These are phyloP conservation scores for Kuraishia molischiana DNA, from an alignment of 805 yeast genomes.

Conservation along the genomic window DNA sequence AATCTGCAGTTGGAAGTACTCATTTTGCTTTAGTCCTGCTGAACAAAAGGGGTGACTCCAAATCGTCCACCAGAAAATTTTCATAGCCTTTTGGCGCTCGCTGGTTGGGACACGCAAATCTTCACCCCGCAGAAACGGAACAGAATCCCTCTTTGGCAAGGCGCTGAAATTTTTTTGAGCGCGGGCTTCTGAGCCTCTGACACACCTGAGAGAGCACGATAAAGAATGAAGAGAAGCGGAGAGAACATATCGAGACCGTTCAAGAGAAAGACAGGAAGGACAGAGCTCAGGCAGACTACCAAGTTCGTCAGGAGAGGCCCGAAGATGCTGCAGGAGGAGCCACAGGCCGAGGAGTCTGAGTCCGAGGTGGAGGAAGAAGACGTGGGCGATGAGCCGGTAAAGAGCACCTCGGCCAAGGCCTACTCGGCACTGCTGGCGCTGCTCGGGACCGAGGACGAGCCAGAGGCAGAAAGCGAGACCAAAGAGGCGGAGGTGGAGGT, in stretches of 20 bases:
- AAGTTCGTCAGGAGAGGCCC: slow-evolving; percentile 38
- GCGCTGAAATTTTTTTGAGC: too few species aligned
- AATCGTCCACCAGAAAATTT: too few species aligned
- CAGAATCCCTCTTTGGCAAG: too few species aligned
- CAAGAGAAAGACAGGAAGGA: slow-evolving; percentile 41
- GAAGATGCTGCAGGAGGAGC: slow-evolving; percentile 7
- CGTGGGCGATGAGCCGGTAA: slow-evolving; percentile 11
- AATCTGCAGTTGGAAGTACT: slow-evolving; percentile 88
- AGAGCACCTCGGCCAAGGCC: slow-evolving; percentile 16
- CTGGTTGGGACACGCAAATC: too few species aligned
- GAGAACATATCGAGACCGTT: neutral
- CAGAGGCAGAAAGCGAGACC: slow-evolving; percentile 4
- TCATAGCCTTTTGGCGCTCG: too few species aligned
- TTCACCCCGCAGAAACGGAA: too few species aligned
- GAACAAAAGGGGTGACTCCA: too few species aligned
- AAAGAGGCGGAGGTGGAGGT: slow-evolving; percentile 13
- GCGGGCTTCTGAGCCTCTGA: too few species aligned
- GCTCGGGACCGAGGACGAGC: slow-evolving; percentile 8
- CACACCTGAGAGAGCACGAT: too few species aligned
- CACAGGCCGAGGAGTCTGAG: slow-evolving; percentile 13
- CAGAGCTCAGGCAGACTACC: slow-evolving; percentile 47
- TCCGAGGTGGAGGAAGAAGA: slow-evolving; percentile 12
- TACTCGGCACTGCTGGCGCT: slow-evolving; percentile 19
- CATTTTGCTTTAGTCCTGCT: too few species aligned
- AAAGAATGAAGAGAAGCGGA: slow-evolving; percentile 1